Evolutionary conservation across 1,284 basidiomycete species (phyloP).

Genomic region (Ceratobasidium sp.): DNA sequence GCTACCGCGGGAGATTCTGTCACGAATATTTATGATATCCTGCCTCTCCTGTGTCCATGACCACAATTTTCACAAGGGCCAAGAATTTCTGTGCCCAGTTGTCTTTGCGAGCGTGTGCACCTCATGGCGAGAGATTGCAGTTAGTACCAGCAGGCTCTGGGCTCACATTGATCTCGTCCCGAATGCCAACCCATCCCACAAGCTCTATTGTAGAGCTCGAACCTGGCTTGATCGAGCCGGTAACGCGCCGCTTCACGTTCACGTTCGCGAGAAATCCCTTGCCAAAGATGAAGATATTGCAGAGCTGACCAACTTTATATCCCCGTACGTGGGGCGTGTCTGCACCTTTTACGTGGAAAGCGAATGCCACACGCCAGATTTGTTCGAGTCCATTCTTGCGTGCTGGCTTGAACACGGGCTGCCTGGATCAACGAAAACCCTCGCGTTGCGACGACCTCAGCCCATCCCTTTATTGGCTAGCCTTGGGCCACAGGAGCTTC

Average conservation of each 20-base stretch:
- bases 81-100: background rate
- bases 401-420: conserved; percentile 8
- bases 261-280: background rate
- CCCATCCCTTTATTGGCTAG: conserved; percentile 12
- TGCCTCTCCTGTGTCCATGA: conserved; percentile 14
- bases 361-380: conserved; percentile 12
- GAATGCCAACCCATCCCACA: background rate
- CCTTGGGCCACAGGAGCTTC: background rate
- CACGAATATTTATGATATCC: background rate
- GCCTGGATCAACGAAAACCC: conserved; percentile 9
- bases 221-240: background rate
- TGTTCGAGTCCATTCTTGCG: conserved; percentile 17
- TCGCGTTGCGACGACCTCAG: background rate
- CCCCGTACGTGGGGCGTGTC: background rate
- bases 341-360: background rate
- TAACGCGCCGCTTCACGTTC: conserved; percentile 13
- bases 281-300: conserved; percentile 15
- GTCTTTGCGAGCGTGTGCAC: conserved; percentile 1
- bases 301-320: background rate
- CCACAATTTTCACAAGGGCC: background rate
- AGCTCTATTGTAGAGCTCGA: background rate
- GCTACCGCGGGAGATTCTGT: background rate
- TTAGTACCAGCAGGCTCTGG: background rate
- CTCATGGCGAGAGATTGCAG: background rate
- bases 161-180: conserved; percentile 18